Evolutionary conservation across 2,329 filamentous ascomycete species (phyloP).

Genomic region (Aspergillus fijiensis): DNA sequence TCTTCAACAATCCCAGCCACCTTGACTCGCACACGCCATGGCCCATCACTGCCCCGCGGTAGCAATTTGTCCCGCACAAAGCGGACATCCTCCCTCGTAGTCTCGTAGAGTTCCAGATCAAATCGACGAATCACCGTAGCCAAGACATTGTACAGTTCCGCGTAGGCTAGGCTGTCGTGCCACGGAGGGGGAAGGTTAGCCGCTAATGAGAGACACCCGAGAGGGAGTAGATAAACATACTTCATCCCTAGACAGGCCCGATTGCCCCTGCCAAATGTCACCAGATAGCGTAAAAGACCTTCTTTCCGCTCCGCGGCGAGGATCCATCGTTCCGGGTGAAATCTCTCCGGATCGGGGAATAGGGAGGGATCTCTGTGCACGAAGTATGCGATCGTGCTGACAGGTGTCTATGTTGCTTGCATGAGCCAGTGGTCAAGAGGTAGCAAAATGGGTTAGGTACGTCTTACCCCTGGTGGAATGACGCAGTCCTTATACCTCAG

Average conservation of each 20-base stretch:
- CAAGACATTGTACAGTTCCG: not conserved
- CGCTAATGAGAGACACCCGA: too few species aligned
- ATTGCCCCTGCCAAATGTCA: not conserved
- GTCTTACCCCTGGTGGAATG: constrained; percentile 20
- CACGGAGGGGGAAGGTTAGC: too few species aligned
- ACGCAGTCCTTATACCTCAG: constrained; percentile 31
- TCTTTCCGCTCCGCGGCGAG: not conserved
- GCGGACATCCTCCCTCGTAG: not conserved
- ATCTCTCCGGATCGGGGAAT: not conserved
- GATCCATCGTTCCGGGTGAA: constrained; percentile 6
- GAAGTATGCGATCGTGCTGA: constrained; percentile 4
- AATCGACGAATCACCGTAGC: not conserved
- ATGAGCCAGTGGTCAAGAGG: not conserved
- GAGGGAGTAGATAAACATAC: not conserved
- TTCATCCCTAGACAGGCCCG: constrained; percentile 1
- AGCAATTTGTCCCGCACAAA: not conserved
- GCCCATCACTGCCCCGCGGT: not conserved
- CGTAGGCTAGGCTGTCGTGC: not conserved
- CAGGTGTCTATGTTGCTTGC: not conserved
- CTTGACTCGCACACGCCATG: not conserved
- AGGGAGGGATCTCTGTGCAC: constrained; percentile 1
- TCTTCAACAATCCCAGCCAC: not conserved
- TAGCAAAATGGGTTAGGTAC: not conserved
- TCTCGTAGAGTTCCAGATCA: not conserved
- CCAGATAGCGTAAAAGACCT: not conserved